phyloP scores from a whole-genome alignment of 306 rosid species.

The Sindora glabra region DNA sequence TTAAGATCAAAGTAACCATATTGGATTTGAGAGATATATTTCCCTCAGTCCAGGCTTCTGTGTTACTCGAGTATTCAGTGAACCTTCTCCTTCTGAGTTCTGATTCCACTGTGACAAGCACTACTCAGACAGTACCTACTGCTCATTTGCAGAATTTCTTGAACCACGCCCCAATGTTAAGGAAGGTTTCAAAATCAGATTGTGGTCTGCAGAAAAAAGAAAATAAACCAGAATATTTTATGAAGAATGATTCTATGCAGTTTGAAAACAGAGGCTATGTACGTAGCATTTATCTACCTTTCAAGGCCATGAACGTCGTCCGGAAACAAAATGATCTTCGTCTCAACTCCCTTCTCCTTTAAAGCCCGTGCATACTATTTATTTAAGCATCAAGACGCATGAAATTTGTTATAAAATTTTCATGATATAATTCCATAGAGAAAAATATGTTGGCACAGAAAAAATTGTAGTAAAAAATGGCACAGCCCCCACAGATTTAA shows the following conservation, averaged over 20 bases:
- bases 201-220: conserved; percentile 55
- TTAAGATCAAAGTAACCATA: too few species aligned
- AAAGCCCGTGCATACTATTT: conserved; percentile 77
- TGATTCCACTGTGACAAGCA: background rate
- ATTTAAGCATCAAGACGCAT: conserved; percentile 26
- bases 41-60: too few species aligned
- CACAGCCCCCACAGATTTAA: too few species aligned
- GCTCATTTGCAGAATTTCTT: conserved; percentile 59
- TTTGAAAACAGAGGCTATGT: background rate
- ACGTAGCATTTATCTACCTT: conserved; percentile 37
- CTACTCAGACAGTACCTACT: background rate
- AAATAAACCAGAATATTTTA: conserved; percentile 8
- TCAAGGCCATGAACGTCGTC: conserved; percentile 69
- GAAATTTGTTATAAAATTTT: too few species aligned
- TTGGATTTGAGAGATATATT: too few species aligned
- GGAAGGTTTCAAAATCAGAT: conserved; percentile 82
- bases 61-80: background rate
- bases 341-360: conserved; percentile 67
- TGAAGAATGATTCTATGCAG: background rate
- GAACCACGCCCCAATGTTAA: conserved; percentile 87
- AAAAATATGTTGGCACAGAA: too few species aligned
- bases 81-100: too few species aligned
- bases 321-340: conserved; percentile 70
- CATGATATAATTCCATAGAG: too few species aligned
- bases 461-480: too few species aligned